Conservation (phyloP, 176 grass and related monocot genomes). For the bread wheat (Triticum aestivum) region DNA sequence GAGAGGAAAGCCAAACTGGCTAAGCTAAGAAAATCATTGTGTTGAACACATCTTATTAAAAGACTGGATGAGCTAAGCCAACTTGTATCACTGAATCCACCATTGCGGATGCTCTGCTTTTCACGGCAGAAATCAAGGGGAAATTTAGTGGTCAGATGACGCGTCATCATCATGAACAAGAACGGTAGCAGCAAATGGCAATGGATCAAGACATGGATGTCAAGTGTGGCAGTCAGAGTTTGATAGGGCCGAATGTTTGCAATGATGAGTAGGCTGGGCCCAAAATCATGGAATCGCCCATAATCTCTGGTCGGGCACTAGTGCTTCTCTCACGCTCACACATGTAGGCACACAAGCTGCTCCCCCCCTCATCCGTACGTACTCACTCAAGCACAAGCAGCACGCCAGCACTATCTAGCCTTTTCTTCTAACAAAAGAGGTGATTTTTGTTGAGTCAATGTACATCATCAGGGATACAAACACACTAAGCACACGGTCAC, state of each 20-base stretch:
- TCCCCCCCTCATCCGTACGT: no score
- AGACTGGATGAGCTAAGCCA: neutral
- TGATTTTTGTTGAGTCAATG: no score
- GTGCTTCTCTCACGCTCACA: conserved; percentile 8
- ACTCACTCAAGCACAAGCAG: no score
- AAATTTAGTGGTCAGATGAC: neutral
- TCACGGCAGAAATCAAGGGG: neutral
- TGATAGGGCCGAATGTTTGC: neutral
- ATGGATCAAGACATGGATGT: no score
- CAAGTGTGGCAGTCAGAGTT: neutral
- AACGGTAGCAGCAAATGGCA: no score
- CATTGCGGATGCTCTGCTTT: neutral
- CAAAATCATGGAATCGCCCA: conserved; percentile 5
- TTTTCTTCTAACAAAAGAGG: no score
- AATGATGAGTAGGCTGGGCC: neutral
- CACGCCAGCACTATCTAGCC: no score
- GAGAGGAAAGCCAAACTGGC: no score
- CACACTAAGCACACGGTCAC: no score
- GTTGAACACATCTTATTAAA: no score
- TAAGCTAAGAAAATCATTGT: no score
- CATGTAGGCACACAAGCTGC: neutral
- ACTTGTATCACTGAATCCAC: neutral
- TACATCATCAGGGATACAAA: no score
- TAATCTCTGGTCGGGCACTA: neutral
- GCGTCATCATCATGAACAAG: neutral